Percentiles rank a stretch among this genome's conserved stretches.
These are phyloP conservation scores for Lachnellula suecica DNA, from an alignment of 2,329 filamentous ascomycete species.

Conservation along the genomic window DNA sequence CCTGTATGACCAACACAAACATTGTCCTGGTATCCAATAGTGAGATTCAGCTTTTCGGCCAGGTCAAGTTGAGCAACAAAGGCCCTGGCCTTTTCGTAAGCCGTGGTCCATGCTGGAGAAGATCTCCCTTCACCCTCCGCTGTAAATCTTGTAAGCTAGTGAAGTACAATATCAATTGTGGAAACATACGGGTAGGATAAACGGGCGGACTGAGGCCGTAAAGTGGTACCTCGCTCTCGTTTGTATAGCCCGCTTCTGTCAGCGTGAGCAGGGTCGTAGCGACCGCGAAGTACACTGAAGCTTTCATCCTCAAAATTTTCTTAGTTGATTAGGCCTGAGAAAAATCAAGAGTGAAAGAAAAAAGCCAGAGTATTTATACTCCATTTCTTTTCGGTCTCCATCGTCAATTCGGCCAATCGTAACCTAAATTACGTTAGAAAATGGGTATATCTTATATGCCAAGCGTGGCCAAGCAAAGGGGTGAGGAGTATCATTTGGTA, in stretches of 20 bases:
- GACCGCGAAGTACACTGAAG: background rate
- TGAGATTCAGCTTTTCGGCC: conserved; percentile 64
- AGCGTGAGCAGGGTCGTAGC: background rate
- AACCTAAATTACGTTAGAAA: background rate
- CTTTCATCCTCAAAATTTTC: conserved; percentile 2
- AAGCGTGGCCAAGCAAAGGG: background rate
- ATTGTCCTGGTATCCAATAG: conserved; percentile 4
- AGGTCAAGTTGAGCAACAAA: conserved; percentile 72
- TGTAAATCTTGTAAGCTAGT: background rate
- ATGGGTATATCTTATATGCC: background rate
- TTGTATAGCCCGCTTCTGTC: conserved; percentile 9
- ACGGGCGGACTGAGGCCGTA: conserved; percentile 12
- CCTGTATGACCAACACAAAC: conserved; percentile 14
- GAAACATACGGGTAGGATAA: conserved; percentile 4
- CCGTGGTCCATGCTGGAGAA: conserved; percentile 30
- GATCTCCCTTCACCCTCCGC: conserved; percentile 1
- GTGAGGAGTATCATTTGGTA: background rate
- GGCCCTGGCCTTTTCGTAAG: conserved; percentile 65
- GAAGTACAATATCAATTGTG: background rate
- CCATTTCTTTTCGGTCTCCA: background rate
- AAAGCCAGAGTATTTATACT: background rate
- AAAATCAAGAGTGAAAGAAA: background rate
- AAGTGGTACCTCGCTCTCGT: conserved; percentile 12
- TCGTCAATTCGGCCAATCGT: background rate
- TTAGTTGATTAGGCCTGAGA: background rate